Conservation (phyloP, 768 basidiomycete genomes). For the Lactarius sp. region DNA sequence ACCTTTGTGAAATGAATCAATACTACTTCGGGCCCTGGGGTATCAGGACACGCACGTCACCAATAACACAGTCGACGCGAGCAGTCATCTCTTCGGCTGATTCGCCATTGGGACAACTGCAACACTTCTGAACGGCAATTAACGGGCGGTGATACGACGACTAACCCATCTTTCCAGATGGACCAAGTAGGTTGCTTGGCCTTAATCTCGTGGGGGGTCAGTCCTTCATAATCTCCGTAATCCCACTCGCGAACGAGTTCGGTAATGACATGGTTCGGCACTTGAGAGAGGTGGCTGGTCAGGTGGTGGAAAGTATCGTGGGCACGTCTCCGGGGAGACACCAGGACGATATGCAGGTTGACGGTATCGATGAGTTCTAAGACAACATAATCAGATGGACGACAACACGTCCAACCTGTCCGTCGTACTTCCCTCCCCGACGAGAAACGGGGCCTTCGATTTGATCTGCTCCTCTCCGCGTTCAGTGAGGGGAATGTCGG, state of each 20-base stretch:
- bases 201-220: conserved; percentile 72
- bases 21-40: background rate
- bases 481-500: conserved; percentile 82
- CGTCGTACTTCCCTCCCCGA: conserved; percentile 70
- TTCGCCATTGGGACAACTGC: conserved; percentile 86
- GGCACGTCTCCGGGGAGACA: conserved; percentile 87
- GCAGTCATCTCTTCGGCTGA: conserved; percentile 70
- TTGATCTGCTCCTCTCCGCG: conserved; percentile 69
- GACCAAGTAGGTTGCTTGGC: conserved; percentile 55
- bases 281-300: conserved; percentile 46
- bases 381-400: background rate
- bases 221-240: conserved; percentile 87
- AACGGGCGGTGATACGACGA: conserved; percentile 1
- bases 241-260: conserved; percentile 84
- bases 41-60: conserved; percentile 43
- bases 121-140: background rate
- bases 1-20: conserved; percentile 41
- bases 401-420: background rate
- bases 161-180: conserved; percentile 85
- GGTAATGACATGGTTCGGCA: conserved; percentile 52
- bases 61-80: conserved; percentile 74
- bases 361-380: conserved; percentile 73
- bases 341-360: conserved; percentile 66
- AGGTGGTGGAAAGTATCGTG: conserved; percentile 81
- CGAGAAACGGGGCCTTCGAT: conserved; percentile 56